phyloP scores from a whole-genome alignment of 768 basidiomycete species.

The Macrolepiota dolichaula region DNA sequence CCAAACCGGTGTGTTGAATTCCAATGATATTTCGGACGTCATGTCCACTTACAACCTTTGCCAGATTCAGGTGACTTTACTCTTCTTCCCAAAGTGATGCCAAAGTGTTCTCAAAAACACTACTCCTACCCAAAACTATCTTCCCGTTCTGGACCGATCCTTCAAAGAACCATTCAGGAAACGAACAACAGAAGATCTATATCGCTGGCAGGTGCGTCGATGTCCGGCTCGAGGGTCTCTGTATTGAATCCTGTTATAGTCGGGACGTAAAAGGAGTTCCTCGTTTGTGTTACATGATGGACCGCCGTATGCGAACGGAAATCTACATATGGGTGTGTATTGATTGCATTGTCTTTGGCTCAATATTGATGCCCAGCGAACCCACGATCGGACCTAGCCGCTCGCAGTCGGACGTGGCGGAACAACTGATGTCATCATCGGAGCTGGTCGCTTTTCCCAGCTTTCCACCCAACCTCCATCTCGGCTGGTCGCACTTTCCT shows the following conservation, averaged over 20 bases:
- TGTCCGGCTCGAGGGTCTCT: background rate
- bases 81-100: constrained; percentile 21
- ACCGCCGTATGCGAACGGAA: constrained; percentile 96
- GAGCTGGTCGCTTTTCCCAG: too few relatives aligned
- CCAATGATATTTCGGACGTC: constrained; percentile 8
- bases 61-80: background rate
- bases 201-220: constrained; percentile 68
- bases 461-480: too few relatives aligned
- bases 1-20: background rate
- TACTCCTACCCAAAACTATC: constrained; percentile 77
- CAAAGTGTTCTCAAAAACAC: constrained; percentile 49
- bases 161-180: constrained; percentile 48
- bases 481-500: too few relatives aligned
- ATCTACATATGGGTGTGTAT: constrained; percentile 84
- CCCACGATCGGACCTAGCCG: constrained; percentile 69
- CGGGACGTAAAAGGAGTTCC: constrained; percentile 59
- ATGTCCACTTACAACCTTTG: constrained; percentile 2
- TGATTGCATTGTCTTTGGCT: background rate
- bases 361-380: background rate
- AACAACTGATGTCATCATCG: too few relatives aligned
- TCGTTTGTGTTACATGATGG: constrained; percentile 92
- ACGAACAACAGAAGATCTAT: constrained; percentile 71
- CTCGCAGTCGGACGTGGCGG: constrained; percentile 80
- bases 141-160: constrained; percentile 76
- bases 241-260: constrained; percentile 34